Percentiles rank a stretch among this genome's conserved stretches.
Evolutionary conservation across 1,284 basidiomycete genomes (phyloP).

Genomic region (Moesziomyces aphidis): DNA sequence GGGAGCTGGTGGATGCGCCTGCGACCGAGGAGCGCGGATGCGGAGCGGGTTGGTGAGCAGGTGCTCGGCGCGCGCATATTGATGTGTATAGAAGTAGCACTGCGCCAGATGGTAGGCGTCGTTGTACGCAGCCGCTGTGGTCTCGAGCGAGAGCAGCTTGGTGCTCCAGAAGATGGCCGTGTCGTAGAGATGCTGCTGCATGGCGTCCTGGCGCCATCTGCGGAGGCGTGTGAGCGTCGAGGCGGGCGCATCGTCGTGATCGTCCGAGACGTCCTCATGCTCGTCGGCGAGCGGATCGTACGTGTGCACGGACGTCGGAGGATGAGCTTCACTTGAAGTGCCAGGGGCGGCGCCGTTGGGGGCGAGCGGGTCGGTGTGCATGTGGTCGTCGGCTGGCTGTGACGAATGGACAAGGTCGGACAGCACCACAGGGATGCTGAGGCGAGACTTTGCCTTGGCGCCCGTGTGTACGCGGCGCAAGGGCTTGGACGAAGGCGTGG

Average conservation of each 20-base stretch:
- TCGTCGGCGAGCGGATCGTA: conserved; percentile 1
- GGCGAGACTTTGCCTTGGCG: conserved; percentile 17
- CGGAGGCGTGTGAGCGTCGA: conserved; percentile 77
- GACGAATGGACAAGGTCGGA: conserved; percentile 17
- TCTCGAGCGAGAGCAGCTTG: conserved; percentile 90
- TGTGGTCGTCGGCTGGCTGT: conserved; percentile 20
- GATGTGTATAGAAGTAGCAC: conserved; percentile 92
- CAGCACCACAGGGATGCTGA: conserved; percentile 24
- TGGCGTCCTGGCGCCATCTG: conserved; percentile 94
- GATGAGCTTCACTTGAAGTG: background rate
- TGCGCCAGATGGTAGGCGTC: conserved; percentile 99
- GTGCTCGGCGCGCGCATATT: conserved; percentile 92
- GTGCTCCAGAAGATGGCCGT: conserved; percentile 99
- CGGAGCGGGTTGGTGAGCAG: conserved; percentile 84
- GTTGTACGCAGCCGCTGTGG: conserved; percentile 47
- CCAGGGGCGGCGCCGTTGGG: conserved; percentile 6
- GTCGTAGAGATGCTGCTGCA: conserved; percentile 97
- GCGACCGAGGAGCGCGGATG: conserved; percentile 24
- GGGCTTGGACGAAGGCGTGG: conserved; percentile 21
- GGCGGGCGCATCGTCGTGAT: conserved; percentile 6
- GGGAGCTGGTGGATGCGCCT: background rate
- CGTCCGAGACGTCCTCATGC: conserved; percentile 9
- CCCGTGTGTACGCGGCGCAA: background rate
- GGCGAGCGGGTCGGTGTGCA: conserved; percentile 16
- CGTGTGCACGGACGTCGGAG: background rate